Percentiles rank a stretch among this genome's conserved stretches.
phyloP scores from a whole-genome alignment of 2,329 filamentous ascomycete genomes.

The Curvularia sp. region DNA sequence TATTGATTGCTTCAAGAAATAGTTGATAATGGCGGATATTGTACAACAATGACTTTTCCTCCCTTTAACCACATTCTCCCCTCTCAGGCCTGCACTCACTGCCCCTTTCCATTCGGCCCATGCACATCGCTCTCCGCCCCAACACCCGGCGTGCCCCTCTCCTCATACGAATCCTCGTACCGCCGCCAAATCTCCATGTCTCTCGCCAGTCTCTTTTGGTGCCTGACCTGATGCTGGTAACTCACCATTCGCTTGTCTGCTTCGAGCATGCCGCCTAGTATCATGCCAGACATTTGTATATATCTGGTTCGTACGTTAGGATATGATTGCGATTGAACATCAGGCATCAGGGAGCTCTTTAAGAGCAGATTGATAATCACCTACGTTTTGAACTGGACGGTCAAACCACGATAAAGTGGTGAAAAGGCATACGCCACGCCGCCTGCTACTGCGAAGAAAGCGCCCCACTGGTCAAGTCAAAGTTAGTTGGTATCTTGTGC shows the following conservation, averaged over 20 bases:
- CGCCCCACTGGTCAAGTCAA: slow-evolving; percentile 64
- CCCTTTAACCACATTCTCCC: neutral
- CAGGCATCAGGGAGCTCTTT: no score
- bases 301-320: slow-evolving; percentile 61
- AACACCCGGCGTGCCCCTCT: slow-evolving; percentile 49
- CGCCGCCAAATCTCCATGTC: slow-evolving; percentile 73
- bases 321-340: no score
- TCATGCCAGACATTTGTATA: slow-evolving; percentile 85
- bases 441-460: slow-evolving; percentile 67
- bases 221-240: slow-evolving; percentile 70
- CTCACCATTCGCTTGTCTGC: slow-evolving; percentile 71
- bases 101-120: slow-evolving; percentile 16
- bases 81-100: neutral
- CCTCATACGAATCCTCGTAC: slow-evolving; percentile 67
- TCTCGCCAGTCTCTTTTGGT: slow-evolving; percentile 67
- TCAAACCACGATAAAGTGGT: slow-evolving; percentile 70
- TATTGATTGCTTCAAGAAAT: neutral
- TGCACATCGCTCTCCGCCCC: slow-evolving; percentile 43
- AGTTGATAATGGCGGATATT: neutral
- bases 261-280: slow-evolving; percentile 77
- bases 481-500: slow-evolving; percentile 3
- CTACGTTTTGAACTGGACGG: slow-evolving; percentile 47
- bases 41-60: neutral
- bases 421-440: slow-evolving; percentile 69
- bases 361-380: neutral